phyloP scores from a whole-genome alignment of 768 basidiomycete species.

The Sporobolomyces roseus region DNA sequence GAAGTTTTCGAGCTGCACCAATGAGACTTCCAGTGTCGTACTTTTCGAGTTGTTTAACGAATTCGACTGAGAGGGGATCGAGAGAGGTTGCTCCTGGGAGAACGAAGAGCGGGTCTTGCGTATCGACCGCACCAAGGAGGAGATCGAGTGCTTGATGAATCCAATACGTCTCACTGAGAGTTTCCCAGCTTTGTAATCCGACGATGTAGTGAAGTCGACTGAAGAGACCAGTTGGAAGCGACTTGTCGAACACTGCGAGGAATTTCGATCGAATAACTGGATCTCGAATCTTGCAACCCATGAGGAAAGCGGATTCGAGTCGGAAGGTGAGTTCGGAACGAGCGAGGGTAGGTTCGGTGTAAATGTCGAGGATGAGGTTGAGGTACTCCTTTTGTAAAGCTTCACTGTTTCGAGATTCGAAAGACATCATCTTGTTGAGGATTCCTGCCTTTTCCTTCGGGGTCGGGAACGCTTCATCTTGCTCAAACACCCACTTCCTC shows the following conservation, averaged over 20 bases:
- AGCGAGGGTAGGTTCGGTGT: conserved; percentile 75
- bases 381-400: conserved; percentile 75
- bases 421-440: conserved; percentile 72
- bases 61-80: conserved; percentile 24
- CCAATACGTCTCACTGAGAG: conserved; percentile 88
- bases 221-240: conserved; percentile 74
- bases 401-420: conserved; percentile 68
- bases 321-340: conserved; percentile 90
- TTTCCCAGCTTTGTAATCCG: conserved; percentile 92
- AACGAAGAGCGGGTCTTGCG: conserved; percentile 45
- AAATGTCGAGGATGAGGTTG: conserved; percentile 87
- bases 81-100: conserved; percentile 48
- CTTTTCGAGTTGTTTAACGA: conserved; percentile 36
- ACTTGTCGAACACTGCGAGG: conserved; percentile 82
- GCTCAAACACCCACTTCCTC: conserved; percentile 82
- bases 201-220: conserved; percentile 82
- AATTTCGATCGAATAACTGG: conserved; percentile 73
- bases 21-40: conserved; percentile 56
- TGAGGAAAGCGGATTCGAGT: conserved; percentile 84
- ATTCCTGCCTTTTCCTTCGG: conserved; percentile 93
- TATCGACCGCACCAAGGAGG: conserved; percentile 67
- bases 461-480: conserved; percentile 73
- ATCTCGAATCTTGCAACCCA: conserved; percentile 84
- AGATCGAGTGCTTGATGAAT: conserved; percentile 84
- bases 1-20: conserved; percentile 72